A percentile compares a stretch with the other conserved stretches of the same genome.
Conservation (phyloP, 805 yeast genomes). For the Candida piceae region DNA sequence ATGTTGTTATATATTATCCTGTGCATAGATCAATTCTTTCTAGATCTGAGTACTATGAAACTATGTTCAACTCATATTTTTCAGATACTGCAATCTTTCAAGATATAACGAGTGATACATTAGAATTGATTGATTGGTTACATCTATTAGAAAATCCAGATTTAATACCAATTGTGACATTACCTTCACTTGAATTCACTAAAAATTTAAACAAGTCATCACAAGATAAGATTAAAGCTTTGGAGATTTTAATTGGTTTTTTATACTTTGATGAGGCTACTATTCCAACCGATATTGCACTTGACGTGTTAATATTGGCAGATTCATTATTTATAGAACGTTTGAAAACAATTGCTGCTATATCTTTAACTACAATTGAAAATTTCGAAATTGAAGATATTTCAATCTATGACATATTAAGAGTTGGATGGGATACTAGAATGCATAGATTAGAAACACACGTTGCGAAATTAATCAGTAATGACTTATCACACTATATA, state of each 20-base stretch:
- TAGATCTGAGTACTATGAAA: slow-evolving; percentile 59
- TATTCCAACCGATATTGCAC: slow-evolving; percentile 44
- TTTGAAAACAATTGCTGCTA: slow-evolving; percentile 60
- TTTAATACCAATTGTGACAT: slow-evolving; percentile 17
- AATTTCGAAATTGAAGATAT: slow-evolving; percentile 16
- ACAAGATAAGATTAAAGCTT: slow-evolving; percentile 6
- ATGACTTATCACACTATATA: slow-evolving; percentile 36
- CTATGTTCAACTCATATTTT: slow-evolving; percentile 54
- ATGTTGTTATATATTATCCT: slow-evolving; percentile 46
- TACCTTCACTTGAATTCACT: slow-evolving; percentile 12
- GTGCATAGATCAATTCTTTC: slow-evolving; percentile 56
- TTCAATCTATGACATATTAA: slow-evolving; percentile 50
- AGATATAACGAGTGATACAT: slow-evolving; percentile 8
- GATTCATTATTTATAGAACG: slow-evolving; percentile 58
- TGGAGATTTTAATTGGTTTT: slow-evolving; percentile 46
- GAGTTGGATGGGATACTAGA: slow-evolving; percentile 64
- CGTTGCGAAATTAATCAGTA: slow-evolving; percentile 55
- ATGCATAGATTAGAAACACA: slow-evolving; percentile 60
- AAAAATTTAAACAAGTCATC: too few species aligned
- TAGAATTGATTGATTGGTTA: slow-evolving; percentile 18
- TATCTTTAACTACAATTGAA: slow-evolving; percentile 33
- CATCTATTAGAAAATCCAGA: slow-evolving; percentile 9
- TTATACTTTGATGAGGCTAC: slow-evolving; percentile 57
- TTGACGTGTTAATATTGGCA: slow-evolving; percentile 55
- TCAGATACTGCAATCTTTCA: slow-evolving; percentile 16